Conservation (phyloP, 1,139 yeast species). For the Lodderomyces orthopsilosis region DNA sequence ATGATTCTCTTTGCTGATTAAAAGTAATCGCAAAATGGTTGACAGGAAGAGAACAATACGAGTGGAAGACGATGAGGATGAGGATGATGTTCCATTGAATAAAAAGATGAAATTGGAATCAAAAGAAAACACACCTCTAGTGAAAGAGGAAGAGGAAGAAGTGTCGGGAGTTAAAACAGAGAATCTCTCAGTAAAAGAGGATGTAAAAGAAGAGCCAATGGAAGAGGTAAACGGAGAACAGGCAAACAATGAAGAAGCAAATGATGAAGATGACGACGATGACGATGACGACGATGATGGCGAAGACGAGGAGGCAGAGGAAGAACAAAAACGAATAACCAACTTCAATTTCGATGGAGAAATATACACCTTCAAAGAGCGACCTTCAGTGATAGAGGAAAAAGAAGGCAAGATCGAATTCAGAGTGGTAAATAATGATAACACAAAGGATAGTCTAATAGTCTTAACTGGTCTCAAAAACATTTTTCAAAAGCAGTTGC, state of each 20-base stretch:
- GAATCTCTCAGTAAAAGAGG: no score
- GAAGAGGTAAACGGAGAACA: conserved; percentile 10
- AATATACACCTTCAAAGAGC: conserved; percentile 81
- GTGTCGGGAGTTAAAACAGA: conserved; percentile 28
- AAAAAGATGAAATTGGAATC: conserved; percentile 27
- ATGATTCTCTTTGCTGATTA: no score
- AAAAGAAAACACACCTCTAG: conserved; percentile 9
- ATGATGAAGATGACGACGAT: conserved; percentile 21
- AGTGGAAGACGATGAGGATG: conserved; percentile 35
- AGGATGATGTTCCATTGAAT: conserved; percentile 34
- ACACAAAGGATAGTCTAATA: conserved; percentile 80
- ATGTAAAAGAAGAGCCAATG: conserved; percentile 5
- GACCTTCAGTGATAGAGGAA: conserved; percentile 93
- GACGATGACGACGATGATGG: conserved; percentile 36
- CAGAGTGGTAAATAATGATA: conserved; percentile 93
- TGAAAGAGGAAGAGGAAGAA: conserved; percentile 16
- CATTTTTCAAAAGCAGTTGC: conserved; percentile 94
- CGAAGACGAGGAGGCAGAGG: conserved; percentile 50
- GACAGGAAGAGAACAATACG: conserved; percentile 30
- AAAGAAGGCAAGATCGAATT: conserved; percentile 89
- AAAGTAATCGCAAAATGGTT: conserved; percentile 20
- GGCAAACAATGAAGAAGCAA: conserved; percentile 12
- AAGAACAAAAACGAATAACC: conserved; percentile 51
- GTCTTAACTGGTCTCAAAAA: conserved; percentile 92
- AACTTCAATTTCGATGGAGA: conserved; percentile 63